Evolutionary conservation across 495 filamentous ascomycete species (phyloP), one percentile per base, ranked within the genome.

Genomic region (Lineolata rhizophorae): DNA sequence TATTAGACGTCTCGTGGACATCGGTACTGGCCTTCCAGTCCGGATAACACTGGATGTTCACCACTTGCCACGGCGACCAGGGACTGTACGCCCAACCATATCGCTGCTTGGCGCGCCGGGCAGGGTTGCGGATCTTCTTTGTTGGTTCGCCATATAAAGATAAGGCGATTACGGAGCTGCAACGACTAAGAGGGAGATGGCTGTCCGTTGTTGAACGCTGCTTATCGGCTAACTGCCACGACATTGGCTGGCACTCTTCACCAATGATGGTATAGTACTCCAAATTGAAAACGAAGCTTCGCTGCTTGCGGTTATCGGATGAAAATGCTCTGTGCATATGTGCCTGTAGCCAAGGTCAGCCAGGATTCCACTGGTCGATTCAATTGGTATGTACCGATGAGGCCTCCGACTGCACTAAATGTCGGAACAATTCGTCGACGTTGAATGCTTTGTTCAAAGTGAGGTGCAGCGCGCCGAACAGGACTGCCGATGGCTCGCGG

Each of bases 211-310:
- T 45, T 5, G 16, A 42, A 4, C 37, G 45, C 20, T 48, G 48
- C 15, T 46, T 50, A 25, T 63, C 60, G 2, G 54, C 35, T 2
- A 38, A 31, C 32, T 67, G 64, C 63, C 63, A 68, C n/a, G 57
- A 44, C 43, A 59, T 56, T 0, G 64, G 64, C 18, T 53, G 24
- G 15, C 54, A 51, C 20, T 50, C 53, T 8, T 54, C 43, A 9
- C 50, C 57, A 6, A 66, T 44, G 9, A 65, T 50, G 16, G 63
- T 63, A 39, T 59, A 64, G 31, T 64, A 67, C 35, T 67, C 63
- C 40, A 68, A 65, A 31, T 52, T 57, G 40, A 67, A 65, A 17
- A 65, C 51, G 38, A 68, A 64, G 12, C 48, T 56, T 11, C 56
- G 47, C 40, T 56, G 58, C 5, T 50, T 47, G 18, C 51, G 37